These are phyloP conservation scores for Monosporascus sp. DNA, from an alignment of 2,329 filamentous ascomycete species.

Conservation along the genomic window DNA sequence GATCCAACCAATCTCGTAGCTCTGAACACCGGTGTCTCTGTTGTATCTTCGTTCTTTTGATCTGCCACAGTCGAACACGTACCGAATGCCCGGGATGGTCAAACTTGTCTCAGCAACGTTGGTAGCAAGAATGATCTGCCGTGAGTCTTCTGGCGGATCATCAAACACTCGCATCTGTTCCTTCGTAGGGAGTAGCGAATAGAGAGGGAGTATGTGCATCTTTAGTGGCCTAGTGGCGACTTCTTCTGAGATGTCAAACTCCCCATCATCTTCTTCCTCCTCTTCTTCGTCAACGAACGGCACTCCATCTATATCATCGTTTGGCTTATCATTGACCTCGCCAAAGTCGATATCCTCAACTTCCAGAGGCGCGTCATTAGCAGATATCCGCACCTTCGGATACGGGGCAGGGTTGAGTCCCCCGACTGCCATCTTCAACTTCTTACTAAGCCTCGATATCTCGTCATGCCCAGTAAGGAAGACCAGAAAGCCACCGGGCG, in stretches of 20 bases:
- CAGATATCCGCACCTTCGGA: conserved; percentile 68
- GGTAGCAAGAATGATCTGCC: conserved; percentile 84
- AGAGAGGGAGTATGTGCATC: conserved; percentile 88
- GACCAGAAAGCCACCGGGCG: conserved; percentile 84
- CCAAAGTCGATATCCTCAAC: conserved; percentile 84
- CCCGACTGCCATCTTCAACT: conserved; percentile 63
- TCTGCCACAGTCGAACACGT: conserved; percentile 91
- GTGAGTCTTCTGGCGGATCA: conserved; percentile 71
- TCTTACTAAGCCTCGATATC: conserved; percentile 77
- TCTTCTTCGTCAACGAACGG: conserved; percentile 44
- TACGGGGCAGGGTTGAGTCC: conserved; percentile 51
- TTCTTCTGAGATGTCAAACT: conserved; percentile 64
- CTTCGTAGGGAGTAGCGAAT: conserved; percentile 83
- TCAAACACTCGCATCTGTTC: conserved; percentile 92
- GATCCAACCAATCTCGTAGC: conserved; percentile 92
- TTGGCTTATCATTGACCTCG: conserved; percentile 61
- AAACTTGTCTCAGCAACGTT: conserved; percentile 97
- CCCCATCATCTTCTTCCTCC: conserved; percentile 58
- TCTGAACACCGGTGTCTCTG: conserved; percentile 83
- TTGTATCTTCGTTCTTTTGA: conserved; percentile 92
- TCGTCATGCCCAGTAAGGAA: conserved; percentile 94
- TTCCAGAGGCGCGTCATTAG: conserved; percentile 73
- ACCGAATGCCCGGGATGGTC: conserved; percentile 90
- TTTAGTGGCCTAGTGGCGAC: conserved; percentile 59
- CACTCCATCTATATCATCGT: conserved; percentile 54